Evolutionary conservation across 2,329 filamentous ascomycete genomes (phyloP), one percentile per base, ranked within the genome.

Genomic region (Ophiocordyceps camponoti-floridani): DNA sequence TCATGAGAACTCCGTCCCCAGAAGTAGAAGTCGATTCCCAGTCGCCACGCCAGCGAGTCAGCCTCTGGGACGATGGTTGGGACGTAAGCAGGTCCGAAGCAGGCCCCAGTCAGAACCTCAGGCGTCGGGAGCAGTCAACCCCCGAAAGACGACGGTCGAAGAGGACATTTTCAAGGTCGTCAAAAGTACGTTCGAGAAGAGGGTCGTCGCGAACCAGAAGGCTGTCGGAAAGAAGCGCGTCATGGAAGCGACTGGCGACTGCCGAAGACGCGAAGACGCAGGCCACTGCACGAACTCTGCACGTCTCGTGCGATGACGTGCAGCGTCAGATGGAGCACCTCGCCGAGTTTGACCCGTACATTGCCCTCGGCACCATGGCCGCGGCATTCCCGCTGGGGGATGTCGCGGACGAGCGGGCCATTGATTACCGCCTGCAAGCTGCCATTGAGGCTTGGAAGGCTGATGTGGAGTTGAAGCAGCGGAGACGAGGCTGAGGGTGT

Each of bases 391-490:
- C 41, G 2, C 53, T 58, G 33, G 47, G 44, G 44, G 45, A 44
- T 31, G 52, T 58, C 52, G 44, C 47, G 5, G 55, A 59, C 42
- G 54, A 50, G 31, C 46, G 47, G 28, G 41, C 44, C 30, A 46
- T 57, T 10, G 49, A 56, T 41, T 43, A 28, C n/a, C 47, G 47
- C 14, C 43, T 59, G 33, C 51, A 45, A 44, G 31, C 46, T 31
- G 43, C 42, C 27, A 50, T 56, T 31, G 45, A 50, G 19, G 41
- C 40, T n/a, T 58, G 57, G 57, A 40, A 53, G 42, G 43, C 43
- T 31, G 42, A 40, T 31, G 50, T 59, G 19, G 52, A 56, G 46
- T 57, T 56, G 46, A 52, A 43, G 31, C 42, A 30, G 28, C 28
- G 28, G 33, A 37, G 35, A 16, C 1, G 35, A 38, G 14, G 35